Conservation (phyloP, 345 rosid species). For the Populus ilicifolia region DNA sequence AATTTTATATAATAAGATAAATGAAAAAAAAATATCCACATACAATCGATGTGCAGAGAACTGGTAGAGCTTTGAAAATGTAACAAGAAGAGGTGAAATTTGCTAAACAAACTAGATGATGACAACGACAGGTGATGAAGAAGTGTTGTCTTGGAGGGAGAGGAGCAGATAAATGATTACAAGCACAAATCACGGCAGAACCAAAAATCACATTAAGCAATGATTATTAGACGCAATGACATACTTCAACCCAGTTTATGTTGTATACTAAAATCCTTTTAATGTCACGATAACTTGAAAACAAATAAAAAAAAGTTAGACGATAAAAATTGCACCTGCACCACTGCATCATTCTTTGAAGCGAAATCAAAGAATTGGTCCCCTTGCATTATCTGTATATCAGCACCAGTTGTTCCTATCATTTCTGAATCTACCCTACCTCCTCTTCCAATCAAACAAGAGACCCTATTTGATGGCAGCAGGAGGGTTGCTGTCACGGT, state of each 20-base stretch:
- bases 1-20: background rate
- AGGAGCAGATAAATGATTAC: no score
- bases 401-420: slow-evolving; percentile 31
- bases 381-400: slow-evolving; percentile 36
- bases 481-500: slow-evolving; percentile 52
- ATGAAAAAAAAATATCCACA: background rate
- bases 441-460: slow-evolving; percentile 28
- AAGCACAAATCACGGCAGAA: no score
- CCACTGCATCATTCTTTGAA: slow-evolving; percentile 39
- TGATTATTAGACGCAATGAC: no score
- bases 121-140: background rate
- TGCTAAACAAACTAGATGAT: background rate
- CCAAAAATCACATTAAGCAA: no score
- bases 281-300: no score
- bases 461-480: slow-evolving; percentile 31
- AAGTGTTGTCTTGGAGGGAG: background rate
- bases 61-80: background rate
- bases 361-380: slow-evolving; percentile 24
- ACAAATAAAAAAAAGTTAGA: background rate
- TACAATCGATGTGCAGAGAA: background rate
- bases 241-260: no score
- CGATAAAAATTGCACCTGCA: slow-evolving; percentile 43
- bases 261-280: no score
- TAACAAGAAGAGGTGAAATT: background rate
- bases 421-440: slow-evolving; percentile 30